Percentiles rank a stretch among this genome's conserved stretches.
These are phyloP conservation scores for Ascochyta pisi DNA, from an alignment of 2,329 filamentous ascomycete species.

Conservation along the genomic window DNA sequence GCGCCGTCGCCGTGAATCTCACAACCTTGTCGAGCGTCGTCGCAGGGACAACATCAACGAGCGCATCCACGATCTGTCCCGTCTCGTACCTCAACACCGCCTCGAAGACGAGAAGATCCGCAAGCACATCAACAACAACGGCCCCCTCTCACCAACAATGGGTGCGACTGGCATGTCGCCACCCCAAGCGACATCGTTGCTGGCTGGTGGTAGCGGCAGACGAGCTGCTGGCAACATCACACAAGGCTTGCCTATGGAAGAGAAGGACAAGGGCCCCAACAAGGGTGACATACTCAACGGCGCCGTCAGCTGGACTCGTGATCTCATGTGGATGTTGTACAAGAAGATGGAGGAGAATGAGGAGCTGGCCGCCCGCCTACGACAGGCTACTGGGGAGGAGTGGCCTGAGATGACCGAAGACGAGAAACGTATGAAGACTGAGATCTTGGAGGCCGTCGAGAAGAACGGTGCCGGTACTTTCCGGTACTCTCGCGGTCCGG, in stretches of 20 bases:
- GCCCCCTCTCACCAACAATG: slow-evolving; percentile 83
- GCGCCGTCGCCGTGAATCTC: slow-evolving; percentile 87
- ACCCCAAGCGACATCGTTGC: slow-evolving; percentile 82
- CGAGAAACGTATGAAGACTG: slow-evolving; percentile 92
- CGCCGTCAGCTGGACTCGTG: slow-evolving; percentile 94
- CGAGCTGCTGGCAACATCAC: slow-evolving; percentile 87
- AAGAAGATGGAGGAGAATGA: slow-evolving; percentile 89
- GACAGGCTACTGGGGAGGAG: slow-evolving; percentile 54
- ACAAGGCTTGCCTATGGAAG: slow-evolving; percentile 88
- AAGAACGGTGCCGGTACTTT: slow-evolving; percentile 80
- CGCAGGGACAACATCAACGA: slow-evolving; percentile 98
- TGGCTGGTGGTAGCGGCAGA: slow-evolving; percentile 83
- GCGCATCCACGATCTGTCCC: slow-evolving; percentile 93
- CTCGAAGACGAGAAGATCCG: slow-evolving; percentile 97
- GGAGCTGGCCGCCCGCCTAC: slow-evolving; percentile 73
- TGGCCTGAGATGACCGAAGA: slow-evolving; percentile 73
- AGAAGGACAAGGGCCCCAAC: slow-evolving; percentile 98
- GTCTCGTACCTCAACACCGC: slow-evolving; percentile 88
- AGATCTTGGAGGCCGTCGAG: slow-evolving; percentile 84
- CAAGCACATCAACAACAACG: slow-evolving; percentile 92
- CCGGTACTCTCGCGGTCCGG: slow-evolving; percentile 81
- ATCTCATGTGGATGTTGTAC: slow-evolving; percentile 96
- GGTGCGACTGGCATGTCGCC: slow-evolving; percentile 71
- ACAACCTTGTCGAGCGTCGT: slow-evolving; percentile 94
- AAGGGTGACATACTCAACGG: slow-evolving; percentile 99